A percentile compares a stretch with the other conserved stretches of the same genome.
phyloP scores from a whole-genome alignment of 768 basidiomycete species.

The Auricularia sp. region DNA sequence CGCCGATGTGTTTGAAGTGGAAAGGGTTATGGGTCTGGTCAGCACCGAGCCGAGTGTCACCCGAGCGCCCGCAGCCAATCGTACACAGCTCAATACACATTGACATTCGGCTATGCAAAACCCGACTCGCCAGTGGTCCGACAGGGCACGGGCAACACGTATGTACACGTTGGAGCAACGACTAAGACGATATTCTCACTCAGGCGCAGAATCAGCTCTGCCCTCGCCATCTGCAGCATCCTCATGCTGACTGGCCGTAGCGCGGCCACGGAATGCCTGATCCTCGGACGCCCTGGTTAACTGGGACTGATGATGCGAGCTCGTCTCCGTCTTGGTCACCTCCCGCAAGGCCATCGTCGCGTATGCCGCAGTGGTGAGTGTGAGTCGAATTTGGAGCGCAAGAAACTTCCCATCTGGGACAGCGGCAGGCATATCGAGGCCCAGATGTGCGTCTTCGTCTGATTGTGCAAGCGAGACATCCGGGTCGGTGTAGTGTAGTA shows the following conservation, averaged over 20 bases:
- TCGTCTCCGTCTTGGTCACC: constrained; percentile 91
- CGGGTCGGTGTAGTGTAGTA: constrained; percentile 85
- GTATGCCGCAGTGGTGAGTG: constrained; percentile 86
- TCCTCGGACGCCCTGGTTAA: constrained; percentile 73
- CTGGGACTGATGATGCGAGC: constrained; percentile 78
- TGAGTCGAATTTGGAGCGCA: constrained; percentile 77
- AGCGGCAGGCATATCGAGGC: constrained; percentile 59
- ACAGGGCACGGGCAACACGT: neutral
- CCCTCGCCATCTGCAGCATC: constrained; percentile 11
- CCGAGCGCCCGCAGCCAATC: neutral
- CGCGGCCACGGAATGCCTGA: constrained; percentile 61
- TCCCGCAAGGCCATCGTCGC: constrained; percentile 97
- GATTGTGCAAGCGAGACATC: constrained; percentile 86
- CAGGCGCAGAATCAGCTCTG: constrained; percentile 18
- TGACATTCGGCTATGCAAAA: neutral
- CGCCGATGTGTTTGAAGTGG: neutral
- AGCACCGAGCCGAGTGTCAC: neutral
- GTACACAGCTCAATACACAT: neutral
- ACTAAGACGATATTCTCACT: neutral
- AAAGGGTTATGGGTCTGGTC: neutral
- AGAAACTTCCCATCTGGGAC: constrained; percentile 70
- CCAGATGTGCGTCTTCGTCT: constrained; percentile 87
- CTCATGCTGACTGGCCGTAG: constrained; percentile 9
- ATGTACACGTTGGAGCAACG: neutral
- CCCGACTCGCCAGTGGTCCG: neutral